Percentiles rank a stretch among this genome's conserved stretches.
Evolutionary conservation across 2,329 filamentous ascomycete species (phyloP).

Genomic region (Cladosporium sp.): DNA sequence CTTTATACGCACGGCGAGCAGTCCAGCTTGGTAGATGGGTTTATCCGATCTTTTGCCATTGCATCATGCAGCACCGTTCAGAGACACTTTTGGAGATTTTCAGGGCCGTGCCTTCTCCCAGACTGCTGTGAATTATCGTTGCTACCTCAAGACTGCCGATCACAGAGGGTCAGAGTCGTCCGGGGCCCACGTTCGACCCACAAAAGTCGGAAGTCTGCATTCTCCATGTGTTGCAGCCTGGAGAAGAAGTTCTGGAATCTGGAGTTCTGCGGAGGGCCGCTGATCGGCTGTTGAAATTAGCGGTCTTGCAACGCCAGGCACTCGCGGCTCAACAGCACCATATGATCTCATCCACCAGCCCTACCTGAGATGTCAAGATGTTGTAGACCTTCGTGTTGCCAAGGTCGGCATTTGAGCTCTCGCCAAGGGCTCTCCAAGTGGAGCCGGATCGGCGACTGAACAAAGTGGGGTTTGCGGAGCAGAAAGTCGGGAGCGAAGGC

Average conservation of each 20-base stretch:
- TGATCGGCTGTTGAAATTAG: too few species aligned
- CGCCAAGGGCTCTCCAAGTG: background rate
- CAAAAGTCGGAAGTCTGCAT: background rate
- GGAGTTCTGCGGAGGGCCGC: background rate
- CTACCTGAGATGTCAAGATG: too few species aligned
- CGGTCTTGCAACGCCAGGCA: too few species aligned
- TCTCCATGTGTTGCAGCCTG: background rate
- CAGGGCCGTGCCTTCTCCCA: background rate
- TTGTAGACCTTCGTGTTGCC: too few species aligned
- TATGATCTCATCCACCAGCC: too few species aligned
- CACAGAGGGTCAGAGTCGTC: conserved; percentile 6
- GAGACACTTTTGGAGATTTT: background rate
- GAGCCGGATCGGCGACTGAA: conserved; percentile 1
- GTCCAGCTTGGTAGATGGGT: background rate
- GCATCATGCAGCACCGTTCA: conserved; percentile 6
- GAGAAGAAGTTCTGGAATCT: background rate
- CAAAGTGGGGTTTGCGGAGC: too few species aligned
- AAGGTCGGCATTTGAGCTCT: background rate
- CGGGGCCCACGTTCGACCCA: conserved; percentile 4
- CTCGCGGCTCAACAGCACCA: too few species aligned
- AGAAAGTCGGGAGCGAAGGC: too few species aligned
- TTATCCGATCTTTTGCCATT: background rate
- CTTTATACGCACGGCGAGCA: background rate
- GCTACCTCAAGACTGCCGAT: background rate
- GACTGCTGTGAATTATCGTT: background rate